phyloP scores from a whole-genome alignment of 1,284 basidiomycete species.

The Boletus semigastroideus region DNA sequence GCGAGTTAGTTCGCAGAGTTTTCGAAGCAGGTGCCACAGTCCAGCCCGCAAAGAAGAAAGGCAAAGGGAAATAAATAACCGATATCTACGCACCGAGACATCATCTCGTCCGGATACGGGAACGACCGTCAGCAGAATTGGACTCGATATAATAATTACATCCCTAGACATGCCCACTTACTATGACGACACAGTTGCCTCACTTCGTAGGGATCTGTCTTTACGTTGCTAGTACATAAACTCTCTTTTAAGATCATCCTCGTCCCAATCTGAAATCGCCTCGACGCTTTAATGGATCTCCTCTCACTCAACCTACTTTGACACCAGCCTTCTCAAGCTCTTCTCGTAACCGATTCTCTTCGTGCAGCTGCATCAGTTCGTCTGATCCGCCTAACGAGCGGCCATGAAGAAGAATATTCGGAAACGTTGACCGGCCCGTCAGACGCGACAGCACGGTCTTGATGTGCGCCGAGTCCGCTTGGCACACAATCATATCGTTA shows the following conservation, averaged over 20 bases:
- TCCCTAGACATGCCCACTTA: slow-evolving; percentile 8
- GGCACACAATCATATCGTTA: not conserved
- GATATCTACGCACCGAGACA: not conserved
- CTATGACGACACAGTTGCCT: slow-evolving; percentile 6
- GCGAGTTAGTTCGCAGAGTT: slow-evolving; percentile 53
- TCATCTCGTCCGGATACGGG: slow-evolving; percentile 10
- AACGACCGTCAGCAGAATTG: not conserved
- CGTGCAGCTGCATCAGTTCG: slow-evolving; percentile 43
- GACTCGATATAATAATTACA: not conserved
- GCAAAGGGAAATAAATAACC: slow-evolving; percentile 26
- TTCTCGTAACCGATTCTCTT: slow-evolving; percentile 9
- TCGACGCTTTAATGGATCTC: not conserved
- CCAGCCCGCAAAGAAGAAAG: slow-evolving; percentile 55
- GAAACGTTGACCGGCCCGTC: slow-evolving; percentile 69
- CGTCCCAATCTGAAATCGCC: not conserved
- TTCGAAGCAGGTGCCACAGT: slow-evolving; percentile 58
- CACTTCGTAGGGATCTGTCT: slow-evolving; percentile 5
- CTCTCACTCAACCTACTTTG: slow-evolving; percentile 13
- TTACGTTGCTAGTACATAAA: not conserved
- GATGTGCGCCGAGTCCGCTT: slow-evolving; percentile 64
- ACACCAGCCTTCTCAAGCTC: slow-evolving; percentile 16
- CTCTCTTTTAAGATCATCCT: not conserved
- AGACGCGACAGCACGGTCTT: slow-evolving; percentile 66
- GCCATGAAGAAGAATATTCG: slow-evolving; percentile 69
- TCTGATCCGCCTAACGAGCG: slow-evolving; percentile 74